Evolutionary conservation across 1,284 basidiomycete genomes (phyloP), one percentile per base, ranked within the genome.

Genomic region (Cutaneotrichosporon cyanovorans): DNA sequence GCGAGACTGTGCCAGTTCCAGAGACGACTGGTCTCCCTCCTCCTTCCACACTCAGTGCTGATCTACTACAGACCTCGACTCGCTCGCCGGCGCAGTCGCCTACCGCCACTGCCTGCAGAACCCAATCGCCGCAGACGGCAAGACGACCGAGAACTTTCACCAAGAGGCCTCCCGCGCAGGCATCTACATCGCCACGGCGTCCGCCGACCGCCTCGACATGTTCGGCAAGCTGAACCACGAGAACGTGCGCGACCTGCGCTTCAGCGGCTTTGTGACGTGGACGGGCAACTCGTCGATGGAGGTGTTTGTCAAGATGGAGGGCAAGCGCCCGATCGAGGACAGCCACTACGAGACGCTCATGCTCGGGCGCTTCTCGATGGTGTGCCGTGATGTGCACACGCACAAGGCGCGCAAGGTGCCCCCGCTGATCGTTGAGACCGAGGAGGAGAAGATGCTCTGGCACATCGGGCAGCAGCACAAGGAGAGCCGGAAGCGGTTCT

Each of bases 181-280:
- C 0, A 81, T 86, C 56, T 88, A 87, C 57, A 77, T 88, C 51
- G 86, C 87, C 8, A 88, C 86, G 2, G 86, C 86, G 30, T 80
- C 81, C 6, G 85, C 86, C 1, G 85, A 89, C 61, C 74, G 85
- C 40, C 56, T 73, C 6, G 71, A 73, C 54, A 66, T 73, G 60
- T 67, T 73, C 36, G 61, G 66, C 2, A 51, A 58, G 16, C 54
- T 73, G 38, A 66, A 62, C 48, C 42, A 37, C 25, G 33, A 49
- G 37, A 34, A 34, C 16, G 32, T 34, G 32, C 32, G 41, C 20
- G 84, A 88, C 63, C 74, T 87, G 25, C 76, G 82, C 19, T 73
- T 88, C 34, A 82, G 81, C 34, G 86, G 85, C 0, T 85, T 87
- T 59, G 84, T 88, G 19, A 82, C 86, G 20, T 84, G 83, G 60